phyloP scores from a whole-genome alignment of 1,284 basidiomycete genomes.

The Ganoderma sp. region DNA sequence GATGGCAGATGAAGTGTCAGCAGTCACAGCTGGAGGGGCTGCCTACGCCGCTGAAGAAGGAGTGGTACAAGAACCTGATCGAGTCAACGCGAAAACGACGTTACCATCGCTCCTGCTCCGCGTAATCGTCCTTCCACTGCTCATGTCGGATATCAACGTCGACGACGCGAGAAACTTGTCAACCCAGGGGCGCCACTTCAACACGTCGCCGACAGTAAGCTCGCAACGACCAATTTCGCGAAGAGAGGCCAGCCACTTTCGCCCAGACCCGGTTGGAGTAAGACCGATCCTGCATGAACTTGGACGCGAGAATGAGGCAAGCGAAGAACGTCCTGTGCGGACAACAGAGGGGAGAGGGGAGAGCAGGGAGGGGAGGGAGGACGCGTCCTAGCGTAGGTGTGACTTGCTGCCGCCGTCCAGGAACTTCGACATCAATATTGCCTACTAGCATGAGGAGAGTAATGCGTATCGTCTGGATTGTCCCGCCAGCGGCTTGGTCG shows the following conservation, averaged over 20 bases:
- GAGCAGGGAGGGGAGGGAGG: slow-evolving; percentile 51
- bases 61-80: slow-evolving; percentile 23
- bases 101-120: slow-evolving; percentile 37
- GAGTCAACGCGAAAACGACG: slow-evolving; percentile 22
- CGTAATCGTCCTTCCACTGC: slow-evolving; percentile 26
- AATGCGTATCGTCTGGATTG: slow-evolving; percentile 25
- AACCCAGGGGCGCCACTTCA: slow-evolving; percentile 85
- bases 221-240: slow-evolving; percentile 83
- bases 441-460: slow-evolving; percentile 18
- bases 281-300: slow-evolving; percentile 92
- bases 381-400: slow-evolving; percentile 25
- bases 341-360: slow-evolving; percentile 83
- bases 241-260: slow-evolving; percentile 80
- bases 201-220: slow-evolving; percentile 76
- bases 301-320: slow-evolving; percentile 85
- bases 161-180: slow-evolving; percentile 54
- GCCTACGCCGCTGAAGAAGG: slow-evolving; percentile 31
- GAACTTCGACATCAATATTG: slow-evolving; percentile 10
- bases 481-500: slow-evolving; percentile 23
- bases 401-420: slow-evolving; percentile 1
- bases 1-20: slow-evolving; percentile 10
- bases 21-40: slow-evolving; percentile 21
- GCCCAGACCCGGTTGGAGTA: slow-evolving; percentile 95
- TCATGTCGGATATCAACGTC: slow-evolving; percentile 11
- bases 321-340: slow-evolving; percentile 91